These are phyloP conservation scores for Candida arabinofermentans DNA, from an alignment of 805 yeast species.

Conservation along the genomic window DNA sequence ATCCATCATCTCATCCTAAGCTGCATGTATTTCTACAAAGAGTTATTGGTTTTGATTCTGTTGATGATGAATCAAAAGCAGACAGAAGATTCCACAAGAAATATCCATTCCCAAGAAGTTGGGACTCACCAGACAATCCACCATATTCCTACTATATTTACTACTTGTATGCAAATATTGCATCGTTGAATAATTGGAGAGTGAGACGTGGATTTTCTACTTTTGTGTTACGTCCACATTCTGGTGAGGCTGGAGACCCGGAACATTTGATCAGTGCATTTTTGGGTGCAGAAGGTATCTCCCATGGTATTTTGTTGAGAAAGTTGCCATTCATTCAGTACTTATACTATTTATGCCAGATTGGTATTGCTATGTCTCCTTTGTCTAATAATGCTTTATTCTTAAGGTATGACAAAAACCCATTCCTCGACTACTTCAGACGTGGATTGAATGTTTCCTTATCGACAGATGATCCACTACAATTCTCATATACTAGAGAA, in stretches of 20 bases:
- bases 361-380: conserved; percentile 98
- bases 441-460: conserved; percentile 92
- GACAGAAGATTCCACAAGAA: conserved; percentile 80
- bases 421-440: conserved; percentile 85
- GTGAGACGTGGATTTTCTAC: conserved; percentile 73
- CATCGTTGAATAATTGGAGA: conserved; percentile 85
- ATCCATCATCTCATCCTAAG: conserved; percentile 89
- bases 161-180: conserved; percentile 80
- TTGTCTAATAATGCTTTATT: conserved; percentile 94
- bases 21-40: conserved; percentile 83
- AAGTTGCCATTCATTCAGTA: conserved; percentile 95
- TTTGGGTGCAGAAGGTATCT: conserved; percentile 84
- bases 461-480: conserved; percentile 97
- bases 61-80: conserved; percentile 93
- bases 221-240: conserved; percentile 93
- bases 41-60: conserved; percentile 97
- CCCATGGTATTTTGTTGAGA: conserved; percentile 91
- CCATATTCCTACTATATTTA: conserved; percentile 97
- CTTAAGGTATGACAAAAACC: conserved; percentile 94
- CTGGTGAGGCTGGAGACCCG: conserved; percentile 99
- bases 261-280: conserved; percentile 92
- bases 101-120: conserved; percentile 79
- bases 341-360: conserved; percentile 86
- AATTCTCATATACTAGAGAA: conserved; percentile 94
- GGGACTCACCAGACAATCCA: conserved; percentile 81